Percentiles rank a stretch among this genome's conserved stretches.
Evolutionary conservation across 139 green algal species (phyloP).

Genomic region (Auxenochlorella protothecoides): DNA sequence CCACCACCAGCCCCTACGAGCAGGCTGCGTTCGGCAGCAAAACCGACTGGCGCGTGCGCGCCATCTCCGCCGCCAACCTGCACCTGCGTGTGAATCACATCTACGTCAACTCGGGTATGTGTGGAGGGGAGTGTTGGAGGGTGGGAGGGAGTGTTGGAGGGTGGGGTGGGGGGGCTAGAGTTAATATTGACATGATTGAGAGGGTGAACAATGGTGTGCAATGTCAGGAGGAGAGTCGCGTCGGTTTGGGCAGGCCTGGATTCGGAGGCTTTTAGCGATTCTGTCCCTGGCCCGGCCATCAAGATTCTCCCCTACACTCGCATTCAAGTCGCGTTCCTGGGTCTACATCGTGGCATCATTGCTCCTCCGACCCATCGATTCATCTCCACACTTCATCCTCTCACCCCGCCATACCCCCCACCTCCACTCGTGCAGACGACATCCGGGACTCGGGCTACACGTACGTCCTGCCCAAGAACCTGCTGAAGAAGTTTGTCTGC

Average conservation of each 20-base stretch:
- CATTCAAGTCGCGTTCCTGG: no score
- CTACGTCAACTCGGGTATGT: slow-evolving; percentile 80
- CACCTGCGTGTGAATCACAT: slow-evolving; percentile 99
- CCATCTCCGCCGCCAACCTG: slow-evolving; percentile 93
- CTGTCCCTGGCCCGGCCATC: no score
- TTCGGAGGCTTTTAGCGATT: no score
- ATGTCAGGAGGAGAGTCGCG: no score
- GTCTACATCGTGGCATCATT: no score
- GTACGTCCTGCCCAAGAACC: slow-evolving; percentile 99
- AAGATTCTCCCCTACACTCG: no score
- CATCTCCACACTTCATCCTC: not conserved
- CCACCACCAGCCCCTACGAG: slow-evolving; percentile 95
- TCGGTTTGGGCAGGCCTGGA: no score
- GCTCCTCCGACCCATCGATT: not conserved
- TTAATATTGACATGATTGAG: not conserved
- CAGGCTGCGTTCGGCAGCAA: slow-evolving; percentile 86
- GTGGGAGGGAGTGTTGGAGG: not conserved
- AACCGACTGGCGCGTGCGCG: slow-evolving; percentile 97
- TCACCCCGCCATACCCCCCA: not conserved
- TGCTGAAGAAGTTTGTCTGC: slow-evolving; percentile 99
- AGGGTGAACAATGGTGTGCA: not conserved
- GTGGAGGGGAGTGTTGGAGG: not conserved
- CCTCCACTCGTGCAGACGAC: slow-evolving; percentile 54
- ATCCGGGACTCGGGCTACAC: slow-evolving; percentile 90
- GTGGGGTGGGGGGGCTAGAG: not conserved